Conservation (phyloP, 139 green algal species). For the Chlorella sp. region DNA sequence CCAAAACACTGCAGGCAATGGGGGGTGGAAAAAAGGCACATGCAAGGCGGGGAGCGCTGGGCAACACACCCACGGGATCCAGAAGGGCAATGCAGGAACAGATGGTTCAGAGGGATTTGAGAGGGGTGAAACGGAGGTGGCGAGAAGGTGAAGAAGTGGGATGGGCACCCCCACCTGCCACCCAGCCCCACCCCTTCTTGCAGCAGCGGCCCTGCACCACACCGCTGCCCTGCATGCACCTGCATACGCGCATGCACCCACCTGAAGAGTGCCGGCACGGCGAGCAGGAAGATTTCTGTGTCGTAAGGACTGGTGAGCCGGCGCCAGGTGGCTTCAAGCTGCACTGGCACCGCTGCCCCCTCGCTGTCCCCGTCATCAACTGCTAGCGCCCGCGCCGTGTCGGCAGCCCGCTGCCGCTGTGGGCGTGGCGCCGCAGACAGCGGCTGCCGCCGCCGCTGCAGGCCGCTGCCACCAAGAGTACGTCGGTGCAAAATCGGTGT, state of each 20-base stretch:
- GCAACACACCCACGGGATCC: neutral
- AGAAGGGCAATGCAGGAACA: too few relatives aligned
- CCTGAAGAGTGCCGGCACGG: conserved; percentile 37
- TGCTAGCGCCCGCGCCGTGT: neutral
- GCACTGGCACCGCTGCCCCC: neutral
- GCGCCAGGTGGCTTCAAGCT: neutral
- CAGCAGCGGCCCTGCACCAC: neutral
- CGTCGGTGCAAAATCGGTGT: neutral
- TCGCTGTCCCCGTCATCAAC: neutral
- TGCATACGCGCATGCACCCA: neutral
- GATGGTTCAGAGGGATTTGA: too few relatives aligned
- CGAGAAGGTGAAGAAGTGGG: too few relatives aligned
- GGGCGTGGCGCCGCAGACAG: neutral
- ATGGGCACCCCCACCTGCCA: too few relatives aligned
- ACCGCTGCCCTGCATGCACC: neutral
- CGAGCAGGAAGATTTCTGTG: conserved; percentile 48
- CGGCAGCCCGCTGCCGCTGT: neutral
- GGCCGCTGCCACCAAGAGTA: neutral
- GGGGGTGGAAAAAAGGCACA: too few relatives aligned
- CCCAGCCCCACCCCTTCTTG: neutral
- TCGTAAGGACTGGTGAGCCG: conserved; percentile 40
- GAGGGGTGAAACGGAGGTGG: too few relatives aligned
- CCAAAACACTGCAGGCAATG: neutral
- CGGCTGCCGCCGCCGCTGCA: neutral
- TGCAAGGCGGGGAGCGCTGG: neutral